Evolutionary conservation across 192 early-diverging fungal genomes (phyloP), one percentile per base, ranked within the genome.

Genomic region (Rhizophagus sp.): DNA sequence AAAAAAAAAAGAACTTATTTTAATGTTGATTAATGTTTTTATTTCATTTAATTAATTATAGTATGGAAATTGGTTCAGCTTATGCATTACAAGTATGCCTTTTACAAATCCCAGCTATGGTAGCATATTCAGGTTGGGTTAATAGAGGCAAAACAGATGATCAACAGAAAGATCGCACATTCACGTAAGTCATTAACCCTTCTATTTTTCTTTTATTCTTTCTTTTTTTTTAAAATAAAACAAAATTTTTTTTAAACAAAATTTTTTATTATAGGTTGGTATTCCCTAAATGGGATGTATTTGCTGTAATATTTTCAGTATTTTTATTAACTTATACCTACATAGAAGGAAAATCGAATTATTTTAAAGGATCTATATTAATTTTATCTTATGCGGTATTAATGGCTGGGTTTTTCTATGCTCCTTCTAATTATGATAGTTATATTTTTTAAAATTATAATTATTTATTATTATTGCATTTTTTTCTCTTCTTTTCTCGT

Each of bases 11-110:
- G 4, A 22, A 57, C 17, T 0, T 0, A 19, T 19, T 57, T 57
- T 5, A 52, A 17, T 22, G 5, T 57, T 50, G 0, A 19, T 19
- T 17, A 19, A 0, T 10, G 9, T 57, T 19, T 17, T 57, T 57
- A 19, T 57, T 52, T 57, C 52, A 57, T 57, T 9, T 44, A 44
- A 44, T 10, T 10, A 57, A 57, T 22, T 57, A 7, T 57, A 76
- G 78, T 71, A 91, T 99, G 81, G 98, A 99, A 87, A 97, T 99
- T 75, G 96, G 95, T 33, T 97, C 96, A 24, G 96, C 96, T 1
- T 99, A 99, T 83, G 95, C 95, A 0, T 90, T 97, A 63, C 98
- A 99, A 82, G 96, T 97, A 5, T 95, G 96, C 13, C 84, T 99
- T 78, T 86, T 99, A 71, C 98, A 99, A 83, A 97, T 99, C 75